phyloP scores from a whole-genome alignment of 176 grass and related monocot genomes.

The Puya raimondii region DNA sequence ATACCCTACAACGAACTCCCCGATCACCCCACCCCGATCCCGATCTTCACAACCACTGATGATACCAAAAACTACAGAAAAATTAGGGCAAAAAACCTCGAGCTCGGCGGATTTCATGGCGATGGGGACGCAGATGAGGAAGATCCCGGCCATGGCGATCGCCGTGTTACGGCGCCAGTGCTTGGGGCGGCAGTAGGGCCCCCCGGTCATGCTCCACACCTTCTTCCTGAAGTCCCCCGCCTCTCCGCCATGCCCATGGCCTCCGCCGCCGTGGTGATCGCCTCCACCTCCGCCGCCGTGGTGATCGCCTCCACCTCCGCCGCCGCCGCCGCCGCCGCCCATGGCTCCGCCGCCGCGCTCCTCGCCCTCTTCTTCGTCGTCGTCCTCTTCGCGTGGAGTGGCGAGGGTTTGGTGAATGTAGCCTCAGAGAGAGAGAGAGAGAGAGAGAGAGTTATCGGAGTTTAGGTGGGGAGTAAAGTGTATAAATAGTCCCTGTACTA shows the following conservation, averaged over 20 bases:
- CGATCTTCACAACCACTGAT: not conserved
- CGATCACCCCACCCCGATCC: not conserved
- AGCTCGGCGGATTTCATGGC: conserved; percentile 95
- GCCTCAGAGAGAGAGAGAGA: too few species aligned
- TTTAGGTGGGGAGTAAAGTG: too few species aligned
- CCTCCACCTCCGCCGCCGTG: not conserved
- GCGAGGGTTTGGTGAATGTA: too few species aligned
- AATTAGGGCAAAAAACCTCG: conserved; percentile 36
- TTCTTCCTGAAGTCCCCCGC: conserved; percentile 74
- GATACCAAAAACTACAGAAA: not conserved
- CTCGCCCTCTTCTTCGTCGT: too few species aligned
- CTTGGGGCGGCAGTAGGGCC: conserved; percentile 89
- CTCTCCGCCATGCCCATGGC: conserved; percentile 26
- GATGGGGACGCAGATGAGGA: conserved; percentile 89
- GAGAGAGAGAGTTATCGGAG: too few species aligned
- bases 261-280: conserved; percentile 25
- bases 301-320: conserved; percentile 9
- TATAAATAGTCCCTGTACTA: too few species aligned
- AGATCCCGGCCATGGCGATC: conserved; percentile 76
- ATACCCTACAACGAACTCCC: too few species aligned
- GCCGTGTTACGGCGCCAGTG: conserved; percentile 99
- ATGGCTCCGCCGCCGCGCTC: too few species aligned
- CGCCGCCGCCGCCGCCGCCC: not conserved
- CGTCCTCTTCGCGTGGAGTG: too few species aligned
- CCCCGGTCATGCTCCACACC: conserved; percentile 99